Evolutionary conservation across 2,329 filamentous ascomycete genomes (phyloP).

Genomic region (Myriangium duriaei): DNA sequence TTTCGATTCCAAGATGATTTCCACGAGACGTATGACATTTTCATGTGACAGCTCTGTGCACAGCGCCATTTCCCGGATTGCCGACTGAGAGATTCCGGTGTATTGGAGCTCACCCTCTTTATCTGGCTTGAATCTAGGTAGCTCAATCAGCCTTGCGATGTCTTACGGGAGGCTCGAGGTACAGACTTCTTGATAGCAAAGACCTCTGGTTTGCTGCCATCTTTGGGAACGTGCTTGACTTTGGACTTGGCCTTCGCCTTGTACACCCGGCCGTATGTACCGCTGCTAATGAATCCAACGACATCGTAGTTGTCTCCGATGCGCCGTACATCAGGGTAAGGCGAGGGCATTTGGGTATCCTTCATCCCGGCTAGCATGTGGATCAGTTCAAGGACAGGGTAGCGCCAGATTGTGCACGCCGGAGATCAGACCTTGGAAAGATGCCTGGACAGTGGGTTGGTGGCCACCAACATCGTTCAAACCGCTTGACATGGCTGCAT

Average conservation of each 20-base stretch:
- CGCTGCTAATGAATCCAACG: constrained; percentile 94
- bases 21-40: constrained; percentile 81
- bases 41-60: constrained; percentile 82
- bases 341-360: constrained; percentile 9
- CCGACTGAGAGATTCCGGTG: constrained; percentile 94
- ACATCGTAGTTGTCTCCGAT: constrained; percentile 92
- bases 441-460: background rate
- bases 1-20: constrained; percentile 96
- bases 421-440: background rate
- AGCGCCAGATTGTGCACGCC: background rate
- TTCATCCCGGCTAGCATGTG: constrained; percentile 3
- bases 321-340: constrained; percentile 61
- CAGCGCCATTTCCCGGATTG: constrained; percentile 91
- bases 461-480: background rate
- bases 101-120: constrained; percentile 97
- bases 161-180: too few species aligned
- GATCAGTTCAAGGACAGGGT: constrained; percentile 2
- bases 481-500: background rate
- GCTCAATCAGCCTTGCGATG: background rate
- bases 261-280: constrained; percentile 96
- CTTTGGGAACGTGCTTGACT: constrained; percentile 15
- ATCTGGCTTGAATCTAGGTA: constrained; percentile 70
- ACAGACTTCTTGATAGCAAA: constrained; percentile 94
- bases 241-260: constrained; percentile 71
- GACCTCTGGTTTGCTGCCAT: constrained; percentile 45